Base-by-base conservation (phyloP, 23 red algal genomes). In the Gracilariopsis chorda region DNA sequence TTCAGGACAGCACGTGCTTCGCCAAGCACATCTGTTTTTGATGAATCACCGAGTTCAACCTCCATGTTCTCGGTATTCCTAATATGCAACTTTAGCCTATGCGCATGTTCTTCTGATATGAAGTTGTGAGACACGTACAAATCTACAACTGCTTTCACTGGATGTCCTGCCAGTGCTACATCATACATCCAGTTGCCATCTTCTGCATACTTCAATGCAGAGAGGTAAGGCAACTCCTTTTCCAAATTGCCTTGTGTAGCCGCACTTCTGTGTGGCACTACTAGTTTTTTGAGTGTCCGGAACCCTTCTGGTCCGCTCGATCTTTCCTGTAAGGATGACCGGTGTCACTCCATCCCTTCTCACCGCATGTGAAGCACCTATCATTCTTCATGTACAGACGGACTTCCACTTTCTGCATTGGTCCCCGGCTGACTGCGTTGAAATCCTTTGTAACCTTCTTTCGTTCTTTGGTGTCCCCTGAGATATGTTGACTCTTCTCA, bases 31-130 rank as follows among this genome's bases (percentile, higher is more conserved):
- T 27, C 11, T 30, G 1, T 1, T 28, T 23, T 80, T 55, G 76
- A 80, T 29, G n/a, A 30, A 80, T 80, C 76, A 80, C 76, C 76
- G 20, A 80, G 12, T 34, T 80, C 76, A 28, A 80, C 30, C 25
- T 76, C 69, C 30, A 46, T 36, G 24, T 39, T 36, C 14, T 55
- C n/a, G 49, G n/a, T 55, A 16, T 14, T 14, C 49, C 16, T 16
- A n/a, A 55, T n/a, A 16, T 14, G 14, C n/a, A 55, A 55, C 14
- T n/a, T 55, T 55, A 14, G n/a, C n/a, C n/a, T 14, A 14, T 55
- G 14, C 14, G 49, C 49, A 55, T 14, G 16, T 55, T 16, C 49
- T 55, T 55, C n/a, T 55, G 49, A 55, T n/a, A 55, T 55, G n/a
- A 55, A 55, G 14, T 14, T n/a, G n/a, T n/a, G 49, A n/a, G 16